Evolutionary conservation across 1,284 basidiomycete genomes (phyloP).

Genomic region (Cystobasidium sp.): DNA sequence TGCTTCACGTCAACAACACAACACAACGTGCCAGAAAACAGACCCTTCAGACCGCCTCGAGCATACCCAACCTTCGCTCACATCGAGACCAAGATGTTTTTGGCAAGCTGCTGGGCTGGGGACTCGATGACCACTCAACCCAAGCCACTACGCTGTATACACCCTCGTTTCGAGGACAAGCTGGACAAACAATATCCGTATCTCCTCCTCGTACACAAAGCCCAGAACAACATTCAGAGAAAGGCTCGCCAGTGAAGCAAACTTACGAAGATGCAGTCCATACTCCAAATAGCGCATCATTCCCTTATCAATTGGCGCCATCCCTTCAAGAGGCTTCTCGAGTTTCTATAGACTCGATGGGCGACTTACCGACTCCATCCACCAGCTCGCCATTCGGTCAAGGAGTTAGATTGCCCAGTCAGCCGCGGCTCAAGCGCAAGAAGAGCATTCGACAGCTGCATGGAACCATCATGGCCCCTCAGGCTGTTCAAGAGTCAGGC

Average conservation of each 20-base stretch:
- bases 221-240: no score
- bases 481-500: background rate
- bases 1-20: slow-evolving; percentile 1
- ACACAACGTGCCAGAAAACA: background rate
- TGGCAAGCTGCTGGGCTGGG: slow-evolving; percentile 52
- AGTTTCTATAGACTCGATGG: background rate
- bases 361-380: background rate
- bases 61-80: slow-evolving; percentile 26
- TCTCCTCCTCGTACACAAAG: no score
- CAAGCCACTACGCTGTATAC: background rate
- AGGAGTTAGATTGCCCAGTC: slow-evolving; percentile 33
- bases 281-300: background rate
- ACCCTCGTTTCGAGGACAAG: no score
- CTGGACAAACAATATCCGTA: no score
- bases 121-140: background rate
- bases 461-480: slow-evolving; percentile 13
- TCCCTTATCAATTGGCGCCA: background rate
- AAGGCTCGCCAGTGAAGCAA: background rate
- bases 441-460: slow-evolving; percentile 27
- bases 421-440: slow-evolving; percentile 23
- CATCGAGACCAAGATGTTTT: slow-evolving; percentile 50
- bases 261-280: background rate
- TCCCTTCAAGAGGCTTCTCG: background rate
- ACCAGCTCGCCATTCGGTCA: slow-evolving; percentile 42
- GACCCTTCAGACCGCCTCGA: slow-evolving; percentile 8